phyloP scores from a whole-genome alignment of 148 eudicot genomes.

The Rhododendron ovatum region DNA sequence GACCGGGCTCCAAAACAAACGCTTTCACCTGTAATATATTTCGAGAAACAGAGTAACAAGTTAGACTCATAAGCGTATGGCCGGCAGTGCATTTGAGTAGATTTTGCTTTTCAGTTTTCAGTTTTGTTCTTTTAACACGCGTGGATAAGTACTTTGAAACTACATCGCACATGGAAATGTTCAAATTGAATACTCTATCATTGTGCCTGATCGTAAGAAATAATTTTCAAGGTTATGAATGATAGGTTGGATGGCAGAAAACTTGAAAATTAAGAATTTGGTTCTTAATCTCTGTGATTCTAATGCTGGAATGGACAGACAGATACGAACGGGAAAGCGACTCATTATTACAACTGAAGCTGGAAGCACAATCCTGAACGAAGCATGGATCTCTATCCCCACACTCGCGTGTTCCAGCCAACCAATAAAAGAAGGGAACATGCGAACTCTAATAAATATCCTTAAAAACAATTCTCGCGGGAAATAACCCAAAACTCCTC shows the following conservation, averaged over 20 bases:
- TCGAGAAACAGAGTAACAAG: neutral
- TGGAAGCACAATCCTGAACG: neutral
- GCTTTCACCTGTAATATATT: constrained; percentile 66
- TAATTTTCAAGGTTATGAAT: neutral
- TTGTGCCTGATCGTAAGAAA: neutral
- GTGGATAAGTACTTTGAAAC: neutral
- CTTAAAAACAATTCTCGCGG: neutral
- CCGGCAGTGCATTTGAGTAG: neutral
- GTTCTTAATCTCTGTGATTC: neutral
- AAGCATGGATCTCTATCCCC: neutral
- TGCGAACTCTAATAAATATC: neutral
- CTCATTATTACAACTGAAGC: neutral
- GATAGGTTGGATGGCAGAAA: neutral
- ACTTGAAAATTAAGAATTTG: neutral
- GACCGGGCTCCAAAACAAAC: constrained; percentile 74
- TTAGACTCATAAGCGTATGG: neutral
- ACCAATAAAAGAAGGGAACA: neutral
- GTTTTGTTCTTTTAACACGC: neutral
- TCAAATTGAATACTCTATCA: neutral
- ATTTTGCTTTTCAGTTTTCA: neutral
- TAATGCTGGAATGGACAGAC: neutral
- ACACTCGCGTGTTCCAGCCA: neutral
- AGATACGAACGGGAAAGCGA: neutral
- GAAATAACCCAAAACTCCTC: neutral
- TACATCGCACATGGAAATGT: neutral